Evolutionary conservation across 2,329 filamentous ascomycete species (phyloP).

Genomic region (Pseudopithomyces maydicus): DNA sequence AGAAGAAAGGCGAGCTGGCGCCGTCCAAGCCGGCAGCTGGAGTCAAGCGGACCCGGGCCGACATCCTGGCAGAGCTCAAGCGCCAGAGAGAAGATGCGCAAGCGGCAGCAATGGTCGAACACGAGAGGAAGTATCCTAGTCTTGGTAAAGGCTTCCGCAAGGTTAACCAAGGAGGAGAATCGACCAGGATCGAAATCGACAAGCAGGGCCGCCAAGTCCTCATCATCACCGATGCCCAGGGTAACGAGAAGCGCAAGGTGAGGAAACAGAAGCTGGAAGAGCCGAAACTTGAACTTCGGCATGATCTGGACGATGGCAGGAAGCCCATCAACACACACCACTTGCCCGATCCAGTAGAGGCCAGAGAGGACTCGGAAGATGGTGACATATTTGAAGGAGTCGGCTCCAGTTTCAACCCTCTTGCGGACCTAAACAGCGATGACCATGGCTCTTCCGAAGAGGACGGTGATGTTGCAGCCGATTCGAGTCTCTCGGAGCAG

Average conservation of each 20-base stretch:
- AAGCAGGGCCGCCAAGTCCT: constrained; percentile 62
- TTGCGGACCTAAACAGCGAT: constrained; percentile 58
- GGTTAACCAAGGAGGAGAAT: constrained; percentile 55
- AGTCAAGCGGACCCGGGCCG: constrained; percentile 60
- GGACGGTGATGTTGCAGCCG: constrained; percentile 17
- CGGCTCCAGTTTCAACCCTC: constrained; percentile 64
- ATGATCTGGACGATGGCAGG: constrained; percentile 51
- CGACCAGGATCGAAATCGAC: constrained; percentile 62
- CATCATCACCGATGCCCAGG: constrained; percentile 63
- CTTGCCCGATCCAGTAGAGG: constrained; percentile 43
- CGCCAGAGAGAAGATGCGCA: constrained; percentile 56
- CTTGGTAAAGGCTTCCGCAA: constrained; percentile 63
- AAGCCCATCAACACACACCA: constrained; percentile 49
- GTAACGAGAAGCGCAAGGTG: constrained; percentile 66
- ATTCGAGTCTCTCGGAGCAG: constrained; percentile 1
- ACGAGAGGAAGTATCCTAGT: constrained; percentile 47
- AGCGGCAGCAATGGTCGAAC: constrained; percentile 49
- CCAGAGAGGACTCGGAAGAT: constrained; percentile 50
- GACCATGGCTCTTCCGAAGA: constrained; percentile 53
- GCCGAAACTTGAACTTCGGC: constrained; percentile 41
- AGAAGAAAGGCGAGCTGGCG: constrained; percentile 60
- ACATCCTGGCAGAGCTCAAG: constrained; percentile 64
- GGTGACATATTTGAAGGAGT: constrained; percentile 68
- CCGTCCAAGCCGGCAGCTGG: constrained; percentile 48
- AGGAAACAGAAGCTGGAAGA: constrained; percentile 55